Evolutionary conservation across 2,329 filamentous ascomycete species (phyloP).

Genomic region (Penicillium sp.): DNA sequence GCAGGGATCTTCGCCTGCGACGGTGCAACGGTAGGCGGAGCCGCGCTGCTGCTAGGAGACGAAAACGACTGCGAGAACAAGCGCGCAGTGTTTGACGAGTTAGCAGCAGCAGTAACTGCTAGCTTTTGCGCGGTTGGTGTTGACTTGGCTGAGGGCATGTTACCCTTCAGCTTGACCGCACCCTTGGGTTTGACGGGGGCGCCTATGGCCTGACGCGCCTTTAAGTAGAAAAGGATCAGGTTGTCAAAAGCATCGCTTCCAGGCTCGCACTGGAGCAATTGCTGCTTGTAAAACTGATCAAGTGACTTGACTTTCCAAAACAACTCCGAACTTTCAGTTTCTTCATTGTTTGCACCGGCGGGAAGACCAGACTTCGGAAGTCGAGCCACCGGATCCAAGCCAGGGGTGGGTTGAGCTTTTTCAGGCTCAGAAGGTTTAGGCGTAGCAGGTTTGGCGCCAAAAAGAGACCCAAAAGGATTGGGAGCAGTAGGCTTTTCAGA

Average conservation of each 20-base stretch:
- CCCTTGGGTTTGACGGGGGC: conserved; percentile 26
- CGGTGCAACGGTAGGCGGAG: background rate
- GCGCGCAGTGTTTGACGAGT: conserved; percentile 13
- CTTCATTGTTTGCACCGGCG: conserved; percentile 13
- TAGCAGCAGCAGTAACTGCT: background rate
- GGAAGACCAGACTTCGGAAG: conserved; percentile 19
- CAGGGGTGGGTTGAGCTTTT: conserved; percentile 13
- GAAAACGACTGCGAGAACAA: conserved; percentile 22
- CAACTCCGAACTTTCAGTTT: conserved; percentile 19
- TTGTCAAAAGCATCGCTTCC: conserved; percentile 33
- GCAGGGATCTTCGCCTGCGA: background rate
- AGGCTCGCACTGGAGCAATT: conserved; percentile 31
- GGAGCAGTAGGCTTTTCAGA: background rate
- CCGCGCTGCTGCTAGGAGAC: background rate
- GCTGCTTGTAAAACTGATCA: conserved; percentile 34
- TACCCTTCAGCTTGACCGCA: background rate
- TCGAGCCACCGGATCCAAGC: background rate
- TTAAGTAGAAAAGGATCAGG: conserved; percentile 36
- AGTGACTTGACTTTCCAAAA: conserved; percentile 31
- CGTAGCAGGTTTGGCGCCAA: conserved; percentile 7
- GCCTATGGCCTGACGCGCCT: conserved; percentile 36
- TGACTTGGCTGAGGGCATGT: background rate
- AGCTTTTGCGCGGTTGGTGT: background rate
- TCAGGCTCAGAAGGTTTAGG: too few species aligned
- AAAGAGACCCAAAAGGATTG: conserved; percentile 24